These are phyloP conservation scores for Phlebiopsis flavidoalba DNA, from an alignment of 768 basidiomycete species.

Conservation along the genomic window DNA sequence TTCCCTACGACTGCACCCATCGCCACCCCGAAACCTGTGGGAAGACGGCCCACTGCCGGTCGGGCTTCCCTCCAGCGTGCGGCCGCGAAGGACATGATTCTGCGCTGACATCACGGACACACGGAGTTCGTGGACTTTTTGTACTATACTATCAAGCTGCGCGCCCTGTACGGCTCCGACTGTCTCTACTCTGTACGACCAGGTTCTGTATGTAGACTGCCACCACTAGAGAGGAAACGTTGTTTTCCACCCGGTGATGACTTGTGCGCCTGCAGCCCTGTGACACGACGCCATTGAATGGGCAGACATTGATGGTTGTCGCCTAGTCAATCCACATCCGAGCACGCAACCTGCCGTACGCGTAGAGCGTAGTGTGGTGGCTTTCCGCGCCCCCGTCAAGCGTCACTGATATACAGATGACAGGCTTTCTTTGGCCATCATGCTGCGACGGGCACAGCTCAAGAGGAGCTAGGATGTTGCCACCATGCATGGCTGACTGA, in stretches of 20 bases:
- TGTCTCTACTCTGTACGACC: neutral
- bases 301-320: neutral
- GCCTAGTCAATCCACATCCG: neutral
- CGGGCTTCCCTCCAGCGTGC: constrained; percentile 19
- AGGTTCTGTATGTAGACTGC: neutral
- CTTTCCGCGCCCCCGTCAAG: neutral
- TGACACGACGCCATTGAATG: neutral
- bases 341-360: neutral
- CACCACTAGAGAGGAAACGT: neutral
- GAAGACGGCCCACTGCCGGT: constrained; percentile 8
- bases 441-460: neutral
- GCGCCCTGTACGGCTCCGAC: neutral
- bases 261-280: neutral
- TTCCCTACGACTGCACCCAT: constrained; percentile 3
- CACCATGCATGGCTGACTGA: neutral
- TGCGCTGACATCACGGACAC: neutral
- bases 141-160: neutral
- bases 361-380: neutral
- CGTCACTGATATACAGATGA: neutral
- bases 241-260: neutral
- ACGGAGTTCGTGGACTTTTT: neutral
- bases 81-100: constrained; percentile 14
- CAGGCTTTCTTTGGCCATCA: no score
- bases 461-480: neutral
- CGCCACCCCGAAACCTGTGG: neutral